These are phyloP conservation scores for Naganishia albida DNA, from an alignment of 1,284 basidiomycete species.

Conservation along the genomic window DNA sequence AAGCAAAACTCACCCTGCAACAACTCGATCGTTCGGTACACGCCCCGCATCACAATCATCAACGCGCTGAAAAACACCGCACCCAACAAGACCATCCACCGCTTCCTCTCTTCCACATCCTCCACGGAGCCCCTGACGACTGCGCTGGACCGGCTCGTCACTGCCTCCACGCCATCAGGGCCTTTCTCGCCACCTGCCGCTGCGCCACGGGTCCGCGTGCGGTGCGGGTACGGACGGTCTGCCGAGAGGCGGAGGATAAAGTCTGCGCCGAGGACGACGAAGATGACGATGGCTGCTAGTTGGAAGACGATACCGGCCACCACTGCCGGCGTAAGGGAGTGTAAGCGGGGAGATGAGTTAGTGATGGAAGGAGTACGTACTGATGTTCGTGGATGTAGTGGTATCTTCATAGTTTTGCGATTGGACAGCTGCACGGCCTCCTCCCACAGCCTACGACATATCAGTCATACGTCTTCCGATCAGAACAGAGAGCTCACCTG, in stretches of 20 bases:
- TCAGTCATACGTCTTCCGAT: background rate
- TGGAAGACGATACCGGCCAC: constrained; percentile 54
- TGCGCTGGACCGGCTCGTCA: no score
- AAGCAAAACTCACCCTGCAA: constrained; percentile 40
- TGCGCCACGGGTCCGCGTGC: constrained; percentile 12
- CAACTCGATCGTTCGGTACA: constrained; percentile 48
- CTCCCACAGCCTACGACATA: constrained; percentile 51
- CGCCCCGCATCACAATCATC: constrained; percentile 48
- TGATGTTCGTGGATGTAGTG: constrained; percentile 41
- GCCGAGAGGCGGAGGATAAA: constrained; percentile 40
- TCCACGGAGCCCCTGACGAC: background rate
- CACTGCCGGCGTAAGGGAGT: constrained; percentile 35
- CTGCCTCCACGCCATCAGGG: background rate
- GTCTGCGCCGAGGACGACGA: constrained; percentile 43
- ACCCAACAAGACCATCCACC: constrained; percentile 44
- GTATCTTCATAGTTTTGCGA: constrained; percentile 32
- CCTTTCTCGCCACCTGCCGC: background rate
- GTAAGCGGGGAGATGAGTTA: background rate
- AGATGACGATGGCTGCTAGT: constrained; percentile 46
- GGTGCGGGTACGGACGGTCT: constrained; percentile 38
- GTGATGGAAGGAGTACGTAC: background rate
- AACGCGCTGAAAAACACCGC: constrained; percentile 43
- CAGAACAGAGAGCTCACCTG: constrained; percentile 1
- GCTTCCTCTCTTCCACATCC: constrained; percentile 16
- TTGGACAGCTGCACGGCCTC: constrained; percentile 45